Percentiles rank a stretch among this genome's conserved stretches.
Evolutionary conservation across 805 yeast species (phyloP).

Genomic region (Naumovozyma baii): DNA sequence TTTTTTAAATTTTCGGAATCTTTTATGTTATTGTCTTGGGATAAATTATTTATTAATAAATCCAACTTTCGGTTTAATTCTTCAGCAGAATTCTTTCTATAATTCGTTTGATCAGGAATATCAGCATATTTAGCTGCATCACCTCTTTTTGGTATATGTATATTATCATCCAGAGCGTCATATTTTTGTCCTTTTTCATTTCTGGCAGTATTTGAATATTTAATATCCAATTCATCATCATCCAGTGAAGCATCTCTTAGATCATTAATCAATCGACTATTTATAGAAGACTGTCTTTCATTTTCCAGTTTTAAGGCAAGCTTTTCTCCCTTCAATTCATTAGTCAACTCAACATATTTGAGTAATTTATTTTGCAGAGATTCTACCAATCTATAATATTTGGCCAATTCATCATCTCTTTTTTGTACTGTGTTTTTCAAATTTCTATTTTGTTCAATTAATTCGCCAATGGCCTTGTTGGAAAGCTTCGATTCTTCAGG

Average conservation of each 20-base stretch:
- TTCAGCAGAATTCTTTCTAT: not conserved
- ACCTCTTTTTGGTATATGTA: not conserved
- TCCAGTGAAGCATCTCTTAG: not conserved
- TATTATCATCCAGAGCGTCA: not conserved
- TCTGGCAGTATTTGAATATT: constrained; percentile 4
- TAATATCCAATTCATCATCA: not conserved
- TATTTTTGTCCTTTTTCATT: not conserved
- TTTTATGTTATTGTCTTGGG: not conserved
- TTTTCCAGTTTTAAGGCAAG: not conserved
- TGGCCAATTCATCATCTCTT: constrained; percentile 13
- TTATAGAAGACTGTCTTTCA: not conserved
- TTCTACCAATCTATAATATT: constrained; percentile 26
- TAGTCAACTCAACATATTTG: constrained; percentile 29
- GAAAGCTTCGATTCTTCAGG: constrained; percentile 31
- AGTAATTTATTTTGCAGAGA: constrained; percentile 29
- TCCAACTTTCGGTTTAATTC: not conserved
- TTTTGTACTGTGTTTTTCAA: constrained; percentile 27
- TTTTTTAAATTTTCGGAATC: not conserved
- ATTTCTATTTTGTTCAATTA: constrained; percentile 31
- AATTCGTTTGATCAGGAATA: not conserved
- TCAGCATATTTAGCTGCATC: not conserved
- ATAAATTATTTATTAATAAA: not conserved
- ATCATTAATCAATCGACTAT: not conserved
- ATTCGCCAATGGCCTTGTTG: constrained; percentile 32
- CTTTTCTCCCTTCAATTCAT: constrained; percentile 1